These are phyloP conservation scores for Isoetes taiwanensis DNA, from an alignment of 75 land plant genomes.

Conservation along the genomic window DNA sequence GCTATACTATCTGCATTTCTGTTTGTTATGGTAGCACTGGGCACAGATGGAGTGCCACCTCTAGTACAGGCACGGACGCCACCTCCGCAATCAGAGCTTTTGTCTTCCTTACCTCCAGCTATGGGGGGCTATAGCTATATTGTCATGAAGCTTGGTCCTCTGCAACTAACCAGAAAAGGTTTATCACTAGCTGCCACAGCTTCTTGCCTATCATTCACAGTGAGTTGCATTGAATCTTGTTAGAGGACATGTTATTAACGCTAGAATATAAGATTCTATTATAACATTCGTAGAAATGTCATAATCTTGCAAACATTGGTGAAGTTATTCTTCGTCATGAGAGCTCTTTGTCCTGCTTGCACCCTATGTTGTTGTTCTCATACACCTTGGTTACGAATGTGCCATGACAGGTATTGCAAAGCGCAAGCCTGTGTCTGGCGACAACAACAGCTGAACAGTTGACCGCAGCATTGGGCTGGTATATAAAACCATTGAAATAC, in stretches of 20 bases:
- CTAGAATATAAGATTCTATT: neutral
- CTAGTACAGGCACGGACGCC: slow-evolving; percentile 67
- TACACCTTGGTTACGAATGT: too few species aligned
- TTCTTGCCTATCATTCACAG: slow-evolving; percentile 80
- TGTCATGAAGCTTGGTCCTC: slow-evolving; percentile 72
- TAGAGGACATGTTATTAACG: neutral
- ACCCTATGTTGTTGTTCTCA: too few species aligned
- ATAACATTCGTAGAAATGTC: too few species aligned
- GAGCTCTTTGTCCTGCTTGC: too few species aligned
- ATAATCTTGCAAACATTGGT: too few species aligned
- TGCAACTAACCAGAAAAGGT: slow-evolving; percentile 86
- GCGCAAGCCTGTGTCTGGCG: slow-evolving; percentile 92
- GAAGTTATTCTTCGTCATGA: too few species aligned
- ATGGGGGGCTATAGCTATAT: slow-evolving; percentile 61
- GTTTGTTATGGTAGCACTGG: slow-evolving; percentile 65
- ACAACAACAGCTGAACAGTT: slow-evolving; percentile 95
- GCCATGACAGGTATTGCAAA: slow-evolving; percentile 73
- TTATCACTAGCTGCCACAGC: slow-evolving; percentile 78
- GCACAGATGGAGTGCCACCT: slow-evolving; percentile 73
- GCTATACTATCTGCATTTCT: slow-evolving; percentile 67
- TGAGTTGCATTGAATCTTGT: slow-evolving; percentile 21
- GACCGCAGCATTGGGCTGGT: slow-evolving; percentile 81
- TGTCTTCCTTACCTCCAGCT: slow-evolving; percentile 59
- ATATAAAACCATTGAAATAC: slow-evolving; percentile 46
- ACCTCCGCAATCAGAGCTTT: slow-evolving; percentile 41